These are phyloP conservation scores for Leishmania martiniquensis DNA, from an alignment of 208 protist species.

Conservation along the genomic window DNA sequence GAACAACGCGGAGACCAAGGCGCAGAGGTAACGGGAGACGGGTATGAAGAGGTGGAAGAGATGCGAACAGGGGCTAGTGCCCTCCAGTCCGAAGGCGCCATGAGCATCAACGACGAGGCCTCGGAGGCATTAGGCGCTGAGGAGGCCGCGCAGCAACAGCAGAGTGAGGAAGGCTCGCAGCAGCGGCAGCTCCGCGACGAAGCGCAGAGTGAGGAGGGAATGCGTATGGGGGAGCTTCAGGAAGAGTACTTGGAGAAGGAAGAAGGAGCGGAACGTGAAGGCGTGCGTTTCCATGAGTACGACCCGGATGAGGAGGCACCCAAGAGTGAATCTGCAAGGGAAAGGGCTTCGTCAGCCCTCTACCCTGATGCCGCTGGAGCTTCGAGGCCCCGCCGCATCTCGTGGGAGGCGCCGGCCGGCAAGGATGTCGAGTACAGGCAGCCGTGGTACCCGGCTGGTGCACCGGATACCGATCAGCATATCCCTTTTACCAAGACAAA, in stretches of 20 bases:
- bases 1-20: too few species aligned
- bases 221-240: background rate
- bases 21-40: conserved; percentile 16
- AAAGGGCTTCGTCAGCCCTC: too few species aligned
- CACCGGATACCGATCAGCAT: conserved; percentile 50
- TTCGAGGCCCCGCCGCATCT: conserved; percentile 12
- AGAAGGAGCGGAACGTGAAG: conserved; percentile 6
- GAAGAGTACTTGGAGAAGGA: conserved; percentile 6
- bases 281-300: background rate
- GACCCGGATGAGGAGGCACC: conserved; percentile 2
- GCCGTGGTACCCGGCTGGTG: conserved; percentile 74
- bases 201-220: background rate
- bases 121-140: conserved; percentile 12
- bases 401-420: conserved; percentile 5
- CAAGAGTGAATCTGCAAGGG: too few species aligned
- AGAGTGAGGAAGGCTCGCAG: background rate
- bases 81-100: conserved; percentile 13
- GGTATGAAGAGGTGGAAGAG: conserved; percentile 21
- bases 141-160: background rate
- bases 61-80: background rate
- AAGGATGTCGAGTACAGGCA: conserved; percentile 37
- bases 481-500: conserved; percentile 73
- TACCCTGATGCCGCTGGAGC: conserved; percentile 8
- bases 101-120: conserved; percentile 18
- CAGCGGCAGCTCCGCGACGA: conserved; percentile 4